Evolutionary conservation across 2,329 filamentous ascomycete species (phyloP), one percentile per base, ranked within the genome.

Genomic region (Fusarium circinatum): DNA sequence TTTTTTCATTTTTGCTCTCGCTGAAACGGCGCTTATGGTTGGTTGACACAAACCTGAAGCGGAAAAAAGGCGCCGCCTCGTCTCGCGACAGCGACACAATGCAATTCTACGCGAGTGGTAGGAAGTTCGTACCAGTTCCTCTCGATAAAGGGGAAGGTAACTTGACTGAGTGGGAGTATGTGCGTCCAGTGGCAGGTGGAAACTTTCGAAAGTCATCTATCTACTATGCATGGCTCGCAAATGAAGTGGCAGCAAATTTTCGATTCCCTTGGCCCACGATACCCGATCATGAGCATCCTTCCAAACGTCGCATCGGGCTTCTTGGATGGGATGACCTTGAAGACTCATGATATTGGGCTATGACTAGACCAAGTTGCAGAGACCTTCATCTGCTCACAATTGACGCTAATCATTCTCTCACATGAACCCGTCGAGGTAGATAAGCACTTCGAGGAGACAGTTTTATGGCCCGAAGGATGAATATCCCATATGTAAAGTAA

Each of bases 221-320:
- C 18, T 7, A 18, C 22, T 32, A 18, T 9, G 22, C 28, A n/a
- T 6, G 6, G 7, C 7, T 8, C 47, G 22, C 22, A 49, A 49
- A 49, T 13, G 0, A 6, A 18, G 8, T 17, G 2, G 28, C 10
- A 26, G 7, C 14, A 34, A 34, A 15, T 3, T 9, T 34, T 0
- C 14, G 32, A 9, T 15, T 34, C 32, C 32, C 0, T 34, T 15
- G 32, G 32, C 14, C 0, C 14, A 34, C 32, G 32, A 15, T 15
- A 9, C 7, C 18, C 6, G 24, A 44, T 26, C 17, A 9, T 26
- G 45, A 13, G 26, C 20, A 15, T 15, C 11, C 6, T 49, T 22
- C 8, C 8, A 28, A 18, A 32, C 11, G 8, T 18, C 3, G 11
- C 6, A n/a, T 49, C 20, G 47, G 28, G 5, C 47, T 49, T 49